A percentile compares a stretch with the other conserved stretches of the same genome.
phyloP scores from a whole-genome alignment of 345 rosid genomes.

The Citrus inodora region DNA sequence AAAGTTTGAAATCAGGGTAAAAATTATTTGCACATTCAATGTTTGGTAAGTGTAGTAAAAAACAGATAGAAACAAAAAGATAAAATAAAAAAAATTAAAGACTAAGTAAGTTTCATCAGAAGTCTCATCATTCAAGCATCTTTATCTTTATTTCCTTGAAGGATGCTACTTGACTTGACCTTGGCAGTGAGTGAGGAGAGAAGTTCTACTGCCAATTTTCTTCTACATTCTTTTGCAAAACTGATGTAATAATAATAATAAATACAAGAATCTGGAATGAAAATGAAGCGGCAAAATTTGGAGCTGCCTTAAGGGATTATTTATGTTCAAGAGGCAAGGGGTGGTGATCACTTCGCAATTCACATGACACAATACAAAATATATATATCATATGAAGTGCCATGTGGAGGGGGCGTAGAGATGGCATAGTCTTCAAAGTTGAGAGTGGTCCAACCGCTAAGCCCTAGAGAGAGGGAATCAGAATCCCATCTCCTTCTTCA shows the following conservation, averaged over 20 bases:
- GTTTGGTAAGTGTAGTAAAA: background rate
- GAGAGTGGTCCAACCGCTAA: conserved; percentile 26
- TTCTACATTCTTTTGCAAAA: background rate
- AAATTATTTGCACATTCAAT: background rate
- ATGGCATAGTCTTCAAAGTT: conserved; percentile 7
- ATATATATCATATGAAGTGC: background rate
- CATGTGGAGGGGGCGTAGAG: conserved; percentile 16
- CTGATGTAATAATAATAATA: background rate
- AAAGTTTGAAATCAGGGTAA: no score
- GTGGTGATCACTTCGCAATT: background rate
- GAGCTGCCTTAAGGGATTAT: background rate
- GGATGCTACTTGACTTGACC: background rate
- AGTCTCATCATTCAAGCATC: background rate
- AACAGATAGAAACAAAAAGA: background rate
- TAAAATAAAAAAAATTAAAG: background rate
- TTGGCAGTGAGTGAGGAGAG: background rate
- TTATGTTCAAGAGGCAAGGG: background rate
- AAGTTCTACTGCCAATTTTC: background rate
- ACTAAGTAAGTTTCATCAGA: background rate
- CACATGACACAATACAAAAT: background rate
- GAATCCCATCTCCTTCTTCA: conserved; percentile 38
- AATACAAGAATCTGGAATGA: background rate
- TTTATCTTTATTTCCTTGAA: background rate
- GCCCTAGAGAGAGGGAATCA: conserved; percentile 34
- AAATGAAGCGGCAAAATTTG: background rate